Conservation (phyloP, 225 moss, liverwort and hornwort species). For the Climacium dendroides region DNA sequence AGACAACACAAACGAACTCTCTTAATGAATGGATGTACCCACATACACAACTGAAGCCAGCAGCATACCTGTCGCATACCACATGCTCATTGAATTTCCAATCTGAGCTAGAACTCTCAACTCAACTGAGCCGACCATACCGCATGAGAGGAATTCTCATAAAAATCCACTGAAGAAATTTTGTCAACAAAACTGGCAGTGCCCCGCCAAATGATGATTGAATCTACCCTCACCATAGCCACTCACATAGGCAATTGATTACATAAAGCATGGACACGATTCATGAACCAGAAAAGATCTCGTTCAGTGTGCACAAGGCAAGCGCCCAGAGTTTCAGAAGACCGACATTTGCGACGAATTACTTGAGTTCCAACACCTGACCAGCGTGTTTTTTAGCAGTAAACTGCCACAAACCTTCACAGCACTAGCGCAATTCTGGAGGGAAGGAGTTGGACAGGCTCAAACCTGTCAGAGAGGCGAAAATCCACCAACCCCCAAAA, state of each 20-base stretch:
- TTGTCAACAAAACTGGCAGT: neutral
- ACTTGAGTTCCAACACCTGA: neutral
- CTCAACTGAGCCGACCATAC: neutral
- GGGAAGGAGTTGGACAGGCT: neutral
- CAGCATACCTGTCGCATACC: neutral
- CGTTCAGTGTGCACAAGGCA: neutral
- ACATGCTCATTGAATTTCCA: neutral
- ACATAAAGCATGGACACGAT: neutral
- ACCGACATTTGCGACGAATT: neutral
- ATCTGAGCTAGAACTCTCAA: too few relatives aligned
- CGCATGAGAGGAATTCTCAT: neutral
- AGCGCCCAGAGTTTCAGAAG: neutral
- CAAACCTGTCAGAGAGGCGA: neutral
- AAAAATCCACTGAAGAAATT: neutral
- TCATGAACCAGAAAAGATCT: neutral
- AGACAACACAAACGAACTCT: too few relatives aligned
- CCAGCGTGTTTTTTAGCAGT: neutral
- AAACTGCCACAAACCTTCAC: neutral
- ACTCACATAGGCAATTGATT: neutral
- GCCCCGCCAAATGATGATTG: neutral
- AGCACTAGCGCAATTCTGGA: neutral
- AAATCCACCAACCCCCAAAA: neutral
- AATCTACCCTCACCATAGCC: neutral
- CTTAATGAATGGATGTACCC: too few relatives aligned
- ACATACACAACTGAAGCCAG: neutral